These are phyloP conservation scores for Phylloporus sp. DNA, from an alignment of 768 basidiomycete genomes.

Conservation along the genomic window DNA sequence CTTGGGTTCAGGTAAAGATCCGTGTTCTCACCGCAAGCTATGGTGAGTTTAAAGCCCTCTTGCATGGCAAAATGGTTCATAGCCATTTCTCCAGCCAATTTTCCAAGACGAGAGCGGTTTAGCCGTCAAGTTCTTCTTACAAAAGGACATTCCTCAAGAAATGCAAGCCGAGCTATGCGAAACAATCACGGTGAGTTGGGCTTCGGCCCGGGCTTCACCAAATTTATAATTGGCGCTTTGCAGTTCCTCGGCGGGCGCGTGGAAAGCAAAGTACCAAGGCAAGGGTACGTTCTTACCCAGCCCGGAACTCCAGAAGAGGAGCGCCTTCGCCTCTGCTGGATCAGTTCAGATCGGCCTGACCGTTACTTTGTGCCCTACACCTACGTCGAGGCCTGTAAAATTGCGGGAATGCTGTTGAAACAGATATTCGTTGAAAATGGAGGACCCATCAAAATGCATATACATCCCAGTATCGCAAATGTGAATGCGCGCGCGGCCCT, in stretches of 20 bases:
- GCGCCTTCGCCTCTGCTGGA: constrained; percentile 73
- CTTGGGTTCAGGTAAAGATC: constrained; percentile 22
- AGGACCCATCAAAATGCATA: constrained; percentile 66
- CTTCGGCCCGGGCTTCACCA: background rate
- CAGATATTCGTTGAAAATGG: constrained; percentile 72
- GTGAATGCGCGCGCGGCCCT: constrained; percentile 64
- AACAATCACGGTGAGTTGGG: constrained; percentile 54
- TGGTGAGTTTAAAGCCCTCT: constrained; percentile 18
- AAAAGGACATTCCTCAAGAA: constrained; percentile 68
- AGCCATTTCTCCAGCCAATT: constrained; percentile 45
- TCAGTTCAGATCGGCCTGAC: constrained; percentile 61
- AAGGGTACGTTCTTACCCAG: constrained; percentile 69
- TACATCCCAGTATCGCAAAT: constrained; percentile 77
- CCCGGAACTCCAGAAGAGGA: constrained; percentile 65
- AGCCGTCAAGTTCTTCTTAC: constrained; percentile 79
- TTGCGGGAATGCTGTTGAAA: constrained; percentile 65
- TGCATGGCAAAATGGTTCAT: background rate
- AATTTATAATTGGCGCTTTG: constrained; percentile 3
- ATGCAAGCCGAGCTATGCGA: constrained; percentile 69
- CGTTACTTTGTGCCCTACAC: constrained; percentile 77
- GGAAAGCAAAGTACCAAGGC: constrained; percentile 71
- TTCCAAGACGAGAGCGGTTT: constrained; percentile 66
- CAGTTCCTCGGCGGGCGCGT: constrained; percentile 74
- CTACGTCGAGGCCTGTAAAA: constrained; percentile 80
- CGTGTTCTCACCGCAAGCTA: constrained; percentile 2